Conservation (phyloP, 192 early-diverging fungal species). For the Linnemannia zychae region DNA sequence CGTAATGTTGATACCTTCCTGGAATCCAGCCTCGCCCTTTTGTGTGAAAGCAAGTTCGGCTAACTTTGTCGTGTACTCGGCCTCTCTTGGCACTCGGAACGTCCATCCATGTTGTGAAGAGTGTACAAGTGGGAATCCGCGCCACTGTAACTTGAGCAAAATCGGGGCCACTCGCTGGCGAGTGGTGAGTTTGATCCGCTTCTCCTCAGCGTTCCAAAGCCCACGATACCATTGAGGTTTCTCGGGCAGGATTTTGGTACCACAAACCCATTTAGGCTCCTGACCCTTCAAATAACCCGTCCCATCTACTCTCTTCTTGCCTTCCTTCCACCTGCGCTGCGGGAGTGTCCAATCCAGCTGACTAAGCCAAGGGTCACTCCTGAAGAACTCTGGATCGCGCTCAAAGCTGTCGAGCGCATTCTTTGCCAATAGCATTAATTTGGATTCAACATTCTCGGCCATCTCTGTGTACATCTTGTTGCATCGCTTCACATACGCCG, state of each 20-base stretch:
- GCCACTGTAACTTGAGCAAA: constrained; percentile 87
- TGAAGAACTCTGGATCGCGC: constrained; percentile 36
- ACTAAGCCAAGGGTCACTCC: constrained; percentile 82
- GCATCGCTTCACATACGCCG: constrained; percentile 72
- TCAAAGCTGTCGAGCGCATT: constrained; percentile 56
- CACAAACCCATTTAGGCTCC: constrained; percentile 59
- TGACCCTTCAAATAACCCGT: constrained; percentile 48
- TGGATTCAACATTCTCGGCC: constrained; percentile 61
- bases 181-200: constrained; percentile 74
- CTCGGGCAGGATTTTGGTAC: constrained; percentile 64
- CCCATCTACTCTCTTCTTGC: constrained; percentile 47
- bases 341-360: constrained; percentile 82
- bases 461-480: constrained; percentile 69
- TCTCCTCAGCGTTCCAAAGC: constrained; percentile 72
- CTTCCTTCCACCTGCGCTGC: constrained; percentile 46
- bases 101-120: constrained; percentile 83
- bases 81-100: constrained; percentile 73
- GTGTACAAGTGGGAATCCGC: constrained; percentile 83
- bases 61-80: constrained; percentile 37
- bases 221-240: constrained; percentile 88
- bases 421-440: constrained; percentile 62
- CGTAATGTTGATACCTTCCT: constrained; percentile 58
- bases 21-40: constrained; percentile 59
- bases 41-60: constrained; percentile 30
- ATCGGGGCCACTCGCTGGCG: constrained; percentile 85